Base-by-base conservation (phyloP, 2,329 filamentous ascomycete species). In the Ampelomyces quisqualis region DNA sequence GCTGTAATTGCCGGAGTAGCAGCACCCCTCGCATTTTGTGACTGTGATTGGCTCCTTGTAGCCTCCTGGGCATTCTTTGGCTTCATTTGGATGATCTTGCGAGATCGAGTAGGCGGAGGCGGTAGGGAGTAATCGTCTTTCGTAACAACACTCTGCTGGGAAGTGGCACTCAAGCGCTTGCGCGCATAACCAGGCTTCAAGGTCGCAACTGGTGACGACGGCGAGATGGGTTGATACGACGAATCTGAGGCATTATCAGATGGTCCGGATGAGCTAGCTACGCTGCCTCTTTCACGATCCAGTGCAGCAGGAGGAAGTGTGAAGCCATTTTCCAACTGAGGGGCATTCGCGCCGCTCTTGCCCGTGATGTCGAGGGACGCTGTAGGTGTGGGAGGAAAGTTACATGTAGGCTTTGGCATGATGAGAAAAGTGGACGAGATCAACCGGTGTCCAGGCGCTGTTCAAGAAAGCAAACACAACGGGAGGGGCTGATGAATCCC, bases 21-120 rank as follows among this genome's bases (percentile, higher is more conserved):
- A 27, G 50, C 31, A 6, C 51, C 35, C 28, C 64, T 65, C 7
- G 58, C 45, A 40, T 49, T 47, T 15, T 51, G 34, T 9, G 53
- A 33, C 19, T 55, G 46, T 7, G 53, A n/a, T 23, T 54, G 52
- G 13, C 49, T 17, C 40, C 58, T 64, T 27, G 53, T 14, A 10
- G 51, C 26, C 13, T 61, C 59, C 18, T 61, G 55, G 17, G 47
- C 32, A 26, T 58, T 65, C 56, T 62, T 68, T 29, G 82, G 91
- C 70, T 95, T 95, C 90, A 97, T 95, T 71, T 97, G 91, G 43
- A 97, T 97, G 65, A 98, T 97, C 73, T 94, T 97, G 59, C 91
- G 85, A 28, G 89, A 88, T 49, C 91, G 79, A 3, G 90, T 95
- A 0, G 93, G 93, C 11, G 91, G 93, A 7, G 93, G 93, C 14